Evolutionary conservation across 352 stramenopile genomes (phyloP), one percentile per base, ranked within the genome.

Genomic region (Pythium brassicae): DNA sequence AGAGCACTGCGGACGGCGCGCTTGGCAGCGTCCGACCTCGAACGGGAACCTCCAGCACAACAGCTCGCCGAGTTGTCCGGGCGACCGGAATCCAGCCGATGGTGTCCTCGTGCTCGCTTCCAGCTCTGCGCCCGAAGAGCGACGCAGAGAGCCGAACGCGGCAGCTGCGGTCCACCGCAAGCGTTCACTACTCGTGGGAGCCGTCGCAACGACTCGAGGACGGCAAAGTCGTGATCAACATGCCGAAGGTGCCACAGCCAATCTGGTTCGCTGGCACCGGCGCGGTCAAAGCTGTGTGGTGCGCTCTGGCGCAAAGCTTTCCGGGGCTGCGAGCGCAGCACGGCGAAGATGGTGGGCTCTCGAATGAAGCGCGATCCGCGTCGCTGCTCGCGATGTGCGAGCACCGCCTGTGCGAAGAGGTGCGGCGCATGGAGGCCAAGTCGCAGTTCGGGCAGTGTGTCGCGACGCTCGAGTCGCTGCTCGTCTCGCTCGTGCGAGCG

Each of bases 211-310:
- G 65, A 15, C 68, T 76, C 6, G 42, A 71, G 12, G 65, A 89
- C 45, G 79, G 79, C 10, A 86, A 83, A 43, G 81, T 88, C 4
- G 62, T 90, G 23, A 65, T 96, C n/a, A 87, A 87, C 51, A 78
- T 94, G 68, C 87, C 87, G 3, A 86, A 79, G 42, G 68, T 90
- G 15, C 85, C 87, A 7, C 70, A 69, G 45, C 86, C 82, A 10
- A 90, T 96, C 42, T 96, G 87, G 87, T 94, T 92, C 60, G 71
- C 75, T 19, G 86, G 86, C 3, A 92, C 81, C 4, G 86, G 87
- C 2, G 73, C 83, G 19, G 72, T 94, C 12, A 84, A 93, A 49
- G 82, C 85, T 4, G 81, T 94, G 26, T 96, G 87, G 87, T 88
- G 81, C 53, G 72, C 76, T 2, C 52, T 96, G 8, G 77, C 81